Percentiles rank a stretch among this genome's conserved stretches.
Conservation (phyloP, 139 green algal species). For the Zygnema cylindricum region DNA sequence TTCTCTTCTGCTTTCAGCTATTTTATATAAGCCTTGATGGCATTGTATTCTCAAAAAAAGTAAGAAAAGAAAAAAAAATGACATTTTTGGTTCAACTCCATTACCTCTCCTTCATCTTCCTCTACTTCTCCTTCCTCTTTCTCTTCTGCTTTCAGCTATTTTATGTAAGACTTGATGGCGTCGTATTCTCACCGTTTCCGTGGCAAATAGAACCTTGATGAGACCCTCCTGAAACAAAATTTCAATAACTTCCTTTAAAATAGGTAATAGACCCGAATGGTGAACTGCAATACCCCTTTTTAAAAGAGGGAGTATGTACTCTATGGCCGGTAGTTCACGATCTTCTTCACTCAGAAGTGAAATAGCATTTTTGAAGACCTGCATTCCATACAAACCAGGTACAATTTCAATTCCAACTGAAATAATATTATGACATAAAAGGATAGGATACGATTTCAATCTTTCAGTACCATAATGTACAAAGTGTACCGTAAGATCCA, state of each 20-base stretch:
- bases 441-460: too few species aligned
- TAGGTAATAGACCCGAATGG: slow-evolving; percentile 92
- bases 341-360: slow-evolving; percentile 73
- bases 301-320: slow-evolving; percentile 83
- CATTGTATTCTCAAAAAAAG: too few species aligned
- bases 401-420: too few species aligned
- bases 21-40: too few species aligned
- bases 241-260: slow-evolving; percentile 97
- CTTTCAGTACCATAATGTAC: too few species aligned
- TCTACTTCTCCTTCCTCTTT: not conserved
- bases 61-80: too few species aligned
- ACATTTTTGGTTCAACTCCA: not conserved
- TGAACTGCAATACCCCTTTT: slow-evolving; percentile 88
- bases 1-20: too few species aligned
- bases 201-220: slow-evolving; percentile 64
- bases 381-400: too few species aligned
- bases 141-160: too few species aligned
- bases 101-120: not conserved
- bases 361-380: slow-evolving; percentile 13
- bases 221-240: slow-evolving; percentile 91
- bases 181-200: slow-evolving; percentile 53
- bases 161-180: too few species aligned
- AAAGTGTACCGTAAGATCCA: too few species aligned
- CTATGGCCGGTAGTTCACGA: slow-evolving; percentile 65
- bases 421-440: too few species aligned